phyloP scores from a whole-genome alignment of 139 green algal genomes.

The Micractinium conductrix region DNA sequence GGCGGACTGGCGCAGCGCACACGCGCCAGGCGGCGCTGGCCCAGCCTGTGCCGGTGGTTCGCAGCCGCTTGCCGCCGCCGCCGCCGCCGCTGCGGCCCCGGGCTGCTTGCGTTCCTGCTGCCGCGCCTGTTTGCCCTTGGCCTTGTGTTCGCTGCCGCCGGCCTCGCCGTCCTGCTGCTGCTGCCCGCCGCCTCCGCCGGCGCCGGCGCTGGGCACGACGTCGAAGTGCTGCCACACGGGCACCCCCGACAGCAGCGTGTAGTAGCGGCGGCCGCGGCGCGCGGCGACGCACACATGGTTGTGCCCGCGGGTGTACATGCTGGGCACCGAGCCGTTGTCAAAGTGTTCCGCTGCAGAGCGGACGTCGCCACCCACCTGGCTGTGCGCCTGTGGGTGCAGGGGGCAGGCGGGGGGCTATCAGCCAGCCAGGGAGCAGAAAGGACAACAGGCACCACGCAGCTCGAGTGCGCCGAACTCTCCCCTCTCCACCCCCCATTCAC shows the following conservation, averaged over 20 bases:
- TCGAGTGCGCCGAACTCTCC: too few species aligned
- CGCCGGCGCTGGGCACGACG: neutral
- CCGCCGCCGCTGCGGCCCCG: neutral
- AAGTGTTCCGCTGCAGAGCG: neutral
- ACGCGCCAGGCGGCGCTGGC: neutral
- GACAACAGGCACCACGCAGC: too few species aligned
- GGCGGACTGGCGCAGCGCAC: neutral
- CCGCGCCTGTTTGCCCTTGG: neutral
- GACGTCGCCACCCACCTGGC: neutral
- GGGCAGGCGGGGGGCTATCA: too few species aligned
- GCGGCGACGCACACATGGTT: neutral
- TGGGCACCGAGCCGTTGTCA: neutral
- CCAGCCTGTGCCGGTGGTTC: neutral
- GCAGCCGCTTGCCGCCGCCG: neutral
- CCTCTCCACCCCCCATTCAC: too few species aligned
- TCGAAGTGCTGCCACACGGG: slow-evolving; percentile 10
- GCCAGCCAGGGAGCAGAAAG: too few species aligned
- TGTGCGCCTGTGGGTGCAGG: too few species aligned
- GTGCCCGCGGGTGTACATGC: neutral
- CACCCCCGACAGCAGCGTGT: neutral
- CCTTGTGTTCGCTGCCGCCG: too few species aligned
- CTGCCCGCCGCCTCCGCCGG: neutral
- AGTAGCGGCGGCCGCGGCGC: neutral
- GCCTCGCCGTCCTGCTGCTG: neutral
- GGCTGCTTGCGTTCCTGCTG: slow-evolving; percentile 2